A percentile compares a stretch with the other conserved stretches of the same genome.
Evolutionary conservation across 352 stramenopile species (phyloP).

Genomic region (Proteromonas lacertae): DNA sequence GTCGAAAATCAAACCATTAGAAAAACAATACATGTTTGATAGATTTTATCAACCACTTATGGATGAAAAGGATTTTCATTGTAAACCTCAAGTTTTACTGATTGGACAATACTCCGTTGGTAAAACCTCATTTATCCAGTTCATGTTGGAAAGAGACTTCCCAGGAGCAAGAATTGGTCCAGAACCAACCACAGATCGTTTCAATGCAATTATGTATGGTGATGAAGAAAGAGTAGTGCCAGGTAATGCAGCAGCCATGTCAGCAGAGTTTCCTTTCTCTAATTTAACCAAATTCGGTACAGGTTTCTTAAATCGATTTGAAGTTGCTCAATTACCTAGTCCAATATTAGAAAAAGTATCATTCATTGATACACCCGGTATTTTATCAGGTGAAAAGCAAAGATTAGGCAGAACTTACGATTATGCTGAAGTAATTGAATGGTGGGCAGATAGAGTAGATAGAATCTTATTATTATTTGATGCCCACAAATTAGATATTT

Average conservation of each 20-base stretch:
- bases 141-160: slow-evolving; percentile 65
- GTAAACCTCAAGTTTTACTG: slow-evolving; percentile 77
- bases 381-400: slow-evolving; percentile 94
- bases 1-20: slow-evolving; percentile 12
- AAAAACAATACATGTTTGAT: slow-evolving; percentile 39
- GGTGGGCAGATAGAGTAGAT: no score
- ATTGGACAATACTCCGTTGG: no score
- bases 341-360: no score
- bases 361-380: slow-evolving; percentile 80
- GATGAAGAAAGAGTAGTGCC: slow-evolving; percentile 74
- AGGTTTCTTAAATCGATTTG: slow-evolving; percentile 89
- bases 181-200: no score
- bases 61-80: slow-evolving; percentile 69
- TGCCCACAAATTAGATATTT: no score
- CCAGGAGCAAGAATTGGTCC: slow-evolving; percentile 81
- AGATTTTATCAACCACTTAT: slow-evolving; percentile 59
- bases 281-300: slow-evolving; percentile 80
- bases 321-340: slow-evolving; percentile 65
- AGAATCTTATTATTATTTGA: no score
- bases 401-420: slow-evolving; percentile 63
- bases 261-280: no score
- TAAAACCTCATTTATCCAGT: slow-evolving; percentile 25
- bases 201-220: slow-evolving; percentile 83
- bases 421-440: no score
- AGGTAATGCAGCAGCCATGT: no score